Evolutionary conservation across 176 grass and related monocot genomes (phyloP).

Genomic region (Urochloa ruziziensis): DNA sequence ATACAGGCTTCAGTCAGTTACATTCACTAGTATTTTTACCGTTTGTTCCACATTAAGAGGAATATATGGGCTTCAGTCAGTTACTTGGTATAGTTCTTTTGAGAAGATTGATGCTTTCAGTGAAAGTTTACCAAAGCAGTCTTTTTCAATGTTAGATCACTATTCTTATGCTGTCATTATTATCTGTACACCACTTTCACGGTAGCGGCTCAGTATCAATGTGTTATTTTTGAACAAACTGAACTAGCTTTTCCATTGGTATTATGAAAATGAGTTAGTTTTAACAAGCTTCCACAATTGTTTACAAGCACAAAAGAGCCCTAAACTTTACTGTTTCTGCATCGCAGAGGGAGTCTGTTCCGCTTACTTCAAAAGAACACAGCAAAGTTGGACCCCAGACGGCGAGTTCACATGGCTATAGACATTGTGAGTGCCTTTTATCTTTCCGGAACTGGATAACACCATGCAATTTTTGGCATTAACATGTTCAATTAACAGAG

Average conservation of each 20-base stretch:
- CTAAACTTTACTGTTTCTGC: not conserved
- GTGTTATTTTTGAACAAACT: not conserved
- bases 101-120: not conserved
- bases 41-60: not conserved
- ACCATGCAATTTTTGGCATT: not conserved
- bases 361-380: slow-evolving; percentile 76
- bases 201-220: not conserved
- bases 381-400: slow-evolving; percentile 68
- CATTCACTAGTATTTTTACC: not conserved
- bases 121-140: not conserved
- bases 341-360: slow-evolving; percentile 85
- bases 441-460: slow-evolving; percentile 2
- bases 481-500: not conserved
- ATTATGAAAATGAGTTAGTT: not conserved
- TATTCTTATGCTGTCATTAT: not conserved
- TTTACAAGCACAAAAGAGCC: not conserved
- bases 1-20: no score
- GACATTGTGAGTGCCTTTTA: slow-evolving; percentile 73
- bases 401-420: slow-evolving; percentile 73
- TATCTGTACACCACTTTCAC: not conserved
- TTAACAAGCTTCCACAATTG: not conserved
- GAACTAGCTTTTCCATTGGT: not conserved
- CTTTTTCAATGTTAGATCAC: not conserved
- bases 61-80: not conserved
- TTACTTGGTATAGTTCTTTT: not conserved